Evolutionary conservation across 2,329 filamentous ascomycete species (phyloP).

Genomic region (Diaporthe destruens): DNA sequence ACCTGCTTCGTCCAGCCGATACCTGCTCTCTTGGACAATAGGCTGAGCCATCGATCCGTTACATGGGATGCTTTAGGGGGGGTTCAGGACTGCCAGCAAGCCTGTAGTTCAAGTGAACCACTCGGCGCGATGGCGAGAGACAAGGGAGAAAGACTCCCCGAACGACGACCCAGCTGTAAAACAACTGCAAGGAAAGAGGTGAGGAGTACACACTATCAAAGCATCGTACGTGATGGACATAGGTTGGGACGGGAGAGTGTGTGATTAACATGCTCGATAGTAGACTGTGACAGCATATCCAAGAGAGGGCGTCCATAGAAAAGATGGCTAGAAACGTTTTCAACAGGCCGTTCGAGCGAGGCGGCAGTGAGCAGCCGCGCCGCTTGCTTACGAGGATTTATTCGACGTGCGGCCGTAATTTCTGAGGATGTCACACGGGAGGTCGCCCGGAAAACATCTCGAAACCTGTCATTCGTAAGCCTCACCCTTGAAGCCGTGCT

Average conservation of each 20-base stretch:
- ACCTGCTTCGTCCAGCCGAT: background rate
- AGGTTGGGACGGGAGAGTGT: background rate
- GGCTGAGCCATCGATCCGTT: background rate
- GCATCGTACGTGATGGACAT: conserved; percentile 1
- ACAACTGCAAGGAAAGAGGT: background rate
- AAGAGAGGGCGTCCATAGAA: background rate
- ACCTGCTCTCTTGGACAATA: background rate
- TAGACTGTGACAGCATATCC: background rate
- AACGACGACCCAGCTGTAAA: too few species aligned
- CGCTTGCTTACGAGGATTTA: conserved; percentile 13
- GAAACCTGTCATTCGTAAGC: conserved; percentile 46
- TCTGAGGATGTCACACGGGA: conserved; percentile 8
- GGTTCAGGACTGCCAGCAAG: background rate
- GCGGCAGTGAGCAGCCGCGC: conserved; percentile 26
- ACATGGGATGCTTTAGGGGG: background rate
- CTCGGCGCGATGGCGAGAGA: background rate
- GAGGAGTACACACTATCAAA: background rate
- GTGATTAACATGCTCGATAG: too few species aligned
- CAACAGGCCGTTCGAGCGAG: conserved; percentile 23
- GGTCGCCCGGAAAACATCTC: conserved; percentile 36
- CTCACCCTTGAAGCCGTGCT: conserved; percentile 31
- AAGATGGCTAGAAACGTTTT: background rate
- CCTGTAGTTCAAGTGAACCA: background rate
- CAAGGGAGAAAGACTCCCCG: background rate
- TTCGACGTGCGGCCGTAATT: conserved; percentile 47